These are phyloP conservation scores for Paramecium primaurelia DNA, from an alignment of 73 alveolate species.

Conservation along the genomic window DNA sequence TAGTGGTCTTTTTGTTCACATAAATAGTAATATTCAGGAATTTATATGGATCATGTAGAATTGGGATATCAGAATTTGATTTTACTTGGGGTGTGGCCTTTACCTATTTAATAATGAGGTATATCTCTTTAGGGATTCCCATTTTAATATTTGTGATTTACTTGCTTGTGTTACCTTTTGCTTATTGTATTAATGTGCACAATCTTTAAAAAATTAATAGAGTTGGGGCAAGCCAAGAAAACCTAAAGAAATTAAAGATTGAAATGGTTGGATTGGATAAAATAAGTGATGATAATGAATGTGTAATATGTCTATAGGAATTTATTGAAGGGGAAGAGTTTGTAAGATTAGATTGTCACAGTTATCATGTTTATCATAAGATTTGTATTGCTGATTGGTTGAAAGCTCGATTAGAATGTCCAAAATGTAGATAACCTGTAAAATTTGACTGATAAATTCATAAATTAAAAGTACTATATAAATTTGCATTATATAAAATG, in stretches of 20 bases:
- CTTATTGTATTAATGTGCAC: not conserved
- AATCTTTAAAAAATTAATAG: not conserved
- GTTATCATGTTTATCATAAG: slow-evolving; percentile 11
- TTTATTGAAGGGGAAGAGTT: not conserved
- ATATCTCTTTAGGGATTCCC: not conserved
- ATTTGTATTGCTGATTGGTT: slow-evolving; percentile 14
- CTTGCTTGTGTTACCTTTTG: not conserved
- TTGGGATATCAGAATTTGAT: not conserved
- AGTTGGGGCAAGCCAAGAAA: not conserved
- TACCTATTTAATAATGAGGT: not conserved
- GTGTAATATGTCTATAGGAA: not conserved
- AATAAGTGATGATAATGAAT: not conserved
- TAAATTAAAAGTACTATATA: not conserved
- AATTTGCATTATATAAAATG: not conserved
- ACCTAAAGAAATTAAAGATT: not conserved
- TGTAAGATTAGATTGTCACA: not conserved
- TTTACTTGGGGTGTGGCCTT: slow-evolving; percentile 10
- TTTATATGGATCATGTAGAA: not conserved
- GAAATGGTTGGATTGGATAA: not conserved
- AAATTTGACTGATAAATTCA: not conserved
- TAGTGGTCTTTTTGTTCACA: not conserved
- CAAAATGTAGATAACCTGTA: slow-evolving; percentile 35
- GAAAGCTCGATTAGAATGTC: slow-evolving; percentile 4
- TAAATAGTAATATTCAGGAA: not conserved
- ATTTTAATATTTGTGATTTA: not conserved